Evolutionary conservation across 148 eudicot species (phyloP), one percentile per base, ranked within the genome.

Genomic region (Heliamphora exappendiculata): DNA sequence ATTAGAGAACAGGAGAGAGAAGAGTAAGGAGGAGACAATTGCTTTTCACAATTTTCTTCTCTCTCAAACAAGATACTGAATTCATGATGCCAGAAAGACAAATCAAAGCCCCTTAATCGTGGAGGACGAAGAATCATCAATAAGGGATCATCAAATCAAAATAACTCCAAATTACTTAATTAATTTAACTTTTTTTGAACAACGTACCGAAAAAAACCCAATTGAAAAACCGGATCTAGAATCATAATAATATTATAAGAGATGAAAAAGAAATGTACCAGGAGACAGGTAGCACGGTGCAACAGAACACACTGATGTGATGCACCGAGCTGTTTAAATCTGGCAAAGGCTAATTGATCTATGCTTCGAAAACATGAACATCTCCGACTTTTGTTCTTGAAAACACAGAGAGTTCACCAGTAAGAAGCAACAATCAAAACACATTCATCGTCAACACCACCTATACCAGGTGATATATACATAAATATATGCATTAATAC

Each of bases 331-430:
- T 70, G 74, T 70, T 70, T 70, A 70, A 70, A 28, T 1, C 74
- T 70, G 59, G 74, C 74, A 0, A 70, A 28, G 11, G 17, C 11
- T 10, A 19, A 50, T 50, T 19, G 41, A 70, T 70, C 59, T 70
- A 70, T 70, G 74, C 74, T 70, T 70, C 74, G 22, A 42, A 70
- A 70, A 70, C 59, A 50, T 29, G 59, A 70, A 70, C 74, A 28
- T 33, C 59, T 26, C 74, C 29, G 42, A 50, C 42, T 19, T 20
- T 22, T 19, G 41, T 36, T 17, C 19, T 34, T 26, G 3, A 24
- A 5, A 69, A 49, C 73, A 29, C 26, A 47, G 73, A 49, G 73
- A 49, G 58, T 70, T 70, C 73, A 28, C 73, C 55, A 70, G 74
- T 70, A 28, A 45, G 73, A 70, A 70, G 73, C 73, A 70, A 70